Evolutionary conservation across 2,329 filamentous ascomycete species (phyloP).

Genomic region (Fusarium nematophilum): DNA sequence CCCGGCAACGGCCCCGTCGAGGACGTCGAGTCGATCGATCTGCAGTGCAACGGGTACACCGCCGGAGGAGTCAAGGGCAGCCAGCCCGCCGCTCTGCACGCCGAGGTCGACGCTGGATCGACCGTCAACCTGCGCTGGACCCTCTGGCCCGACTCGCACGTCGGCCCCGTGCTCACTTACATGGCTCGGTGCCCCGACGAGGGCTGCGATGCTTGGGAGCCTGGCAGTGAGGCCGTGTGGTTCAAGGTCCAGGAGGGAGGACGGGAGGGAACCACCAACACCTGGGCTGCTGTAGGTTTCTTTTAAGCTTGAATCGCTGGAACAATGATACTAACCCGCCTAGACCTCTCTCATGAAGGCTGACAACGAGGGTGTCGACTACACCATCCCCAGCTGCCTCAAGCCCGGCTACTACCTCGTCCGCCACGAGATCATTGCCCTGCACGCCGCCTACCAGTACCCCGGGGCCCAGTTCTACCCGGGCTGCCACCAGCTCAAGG

Average conservation of each 20-base stretch:
- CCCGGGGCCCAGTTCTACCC: constrained; percentile 69
- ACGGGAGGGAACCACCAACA: constrained; percentile 61
- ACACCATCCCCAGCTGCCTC: constrained; percentile 66
- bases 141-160: constrained; percentile 60
- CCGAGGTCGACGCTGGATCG: constrained; percentile 63
- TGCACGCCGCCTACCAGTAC: constrained; percentile 60
- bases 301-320: background rate
- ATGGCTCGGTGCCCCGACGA: constrained; percentile 68
- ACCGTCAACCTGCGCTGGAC: constrained; percentile 67
- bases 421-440: constrained; percentile 67
- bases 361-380: constrained; percentile 56
- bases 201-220: constrained; percentile 62
- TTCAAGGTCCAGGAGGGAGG: constrained; percentile 66
- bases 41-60: constrained; percentile 67
- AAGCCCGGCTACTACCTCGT: constrained; percentile 67
- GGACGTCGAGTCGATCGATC: constrained; percentile 62
- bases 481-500: constrained; percentile 67
- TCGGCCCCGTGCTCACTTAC: constrained; percentile 68
- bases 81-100: constrained; percentile 64
- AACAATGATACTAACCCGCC: background rate
- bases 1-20: constrained; percentile 69
- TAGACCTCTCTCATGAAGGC: constrained; percentile 58
- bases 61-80: constrained; percentile 61
- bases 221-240: constrained; percentile 63
- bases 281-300: constrained; percentile 56